Conservation (phyloP, 495 filamentous ascomycete genomes). For the Penicillium tannophilum region DNA sequence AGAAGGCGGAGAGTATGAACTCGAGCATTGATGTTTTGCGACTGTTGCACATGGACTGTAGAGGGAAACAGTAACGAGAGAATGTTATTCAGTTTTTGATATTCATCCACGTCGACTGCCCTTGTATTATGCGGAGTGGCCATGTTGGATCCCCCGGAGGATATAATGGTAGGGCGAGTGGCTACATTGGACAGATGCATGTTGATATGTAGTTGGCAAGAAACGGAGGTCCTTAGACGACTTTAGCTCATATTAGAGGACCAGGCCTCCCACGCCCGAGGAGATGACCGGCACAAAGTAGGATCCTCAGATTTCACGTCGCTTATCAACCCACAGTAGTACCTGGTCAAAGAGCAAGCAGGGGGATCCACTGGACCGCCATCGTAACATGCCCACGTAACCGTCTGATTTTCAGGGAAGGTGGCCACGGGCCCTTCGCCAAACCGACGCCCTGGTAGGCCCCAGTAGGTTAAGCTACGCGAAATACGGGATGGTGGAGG, state of each 20-base stretch:
- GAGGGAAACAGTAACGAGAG: slow-evolving; percentile 43
- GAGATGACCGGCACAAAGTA: slow-evolving; percentile 1
- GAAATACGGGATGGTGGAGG: slow-evolving; percentile 21
- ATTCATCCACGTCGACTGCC: slow-evolving; percentile 22
- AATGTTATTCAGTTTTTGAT: slow-evolving; percentile 41
- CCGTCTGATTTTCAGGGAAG: slow-evolving; percentile 10
- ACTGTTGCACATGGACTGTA: slow-evolving; percentile 42
- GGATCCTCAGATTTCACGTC: not conserved
- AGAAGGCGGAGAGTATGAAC: slow-evolving; percentile 57
- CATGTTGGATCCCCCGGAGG: slow-evolving; percentile 13
- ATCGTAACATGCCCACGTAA: slow-evolving; percentile 20
- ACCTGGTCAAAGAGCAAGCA: slow-evolving; percentile 4
- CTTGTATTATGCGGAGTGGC: slow-evolving; percentile 13
- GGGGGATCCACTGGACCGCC: slow-evolving; percentile 15
- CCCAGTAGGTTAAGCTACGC: slow-evolving; percentile 26
- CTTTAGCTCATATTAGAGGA: slow-evolving; percentile 2
- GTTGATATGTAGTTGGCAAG: slow-evolving; percentile 7
- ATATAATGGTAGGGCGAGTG: not conserved
- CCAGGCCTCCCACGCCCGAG: slow-evolving; percentile 8
- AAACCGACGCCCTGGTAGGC: slow-evolving; percentile 8
- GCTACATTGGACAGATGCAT: slow-evolving; percentile 12
- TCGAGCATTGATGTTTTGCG: slow-evolving; percentile 49
- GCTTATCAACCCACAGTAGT: slow-evolving; percentile 14
- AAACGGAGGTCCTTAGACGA: not conserved
- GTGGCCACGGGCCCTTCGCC: slow-evolving; percentile 16